Evolutionary conservation across 768 basidiomycete species (phyloP).

Genomic region (Russula earlei): DNA sequence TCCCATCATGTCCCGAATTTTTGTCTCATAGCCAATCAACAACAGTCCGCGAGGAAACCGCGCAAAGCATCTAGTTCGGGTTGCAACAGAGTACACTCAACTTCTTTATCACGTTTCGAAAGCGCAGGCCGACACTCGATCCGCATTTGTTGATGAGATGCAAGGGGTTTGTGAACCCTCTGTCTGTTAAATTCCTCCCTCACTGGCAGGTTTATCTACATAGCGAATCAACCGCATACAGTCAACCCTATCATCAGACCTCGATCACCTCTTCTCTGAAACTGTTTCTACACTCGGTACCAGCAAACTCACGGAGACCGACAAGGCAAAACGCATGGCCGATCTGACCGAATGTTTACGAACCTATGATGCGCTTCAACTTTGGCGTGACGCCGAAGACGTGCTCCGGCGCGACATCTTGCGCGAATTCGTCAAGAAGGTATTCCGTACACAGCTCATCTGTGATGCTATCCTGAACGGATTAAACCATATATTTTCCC

Average conservation of each 20-base stretch:
- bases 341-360: slow-evolving; percentile 73
- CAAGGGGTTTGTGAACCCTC: slow-evolving; percentile 58
- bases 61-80: slow-evolving; percentile 73
- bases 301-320: slow-evolving; percentile 47
- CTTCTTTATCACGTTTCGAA: slow-evolving; percentile 84
- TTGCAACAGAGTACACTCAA: slow-evolving; percentile 88
- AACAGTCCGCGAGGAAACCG: slow-evolving; percentile 49
- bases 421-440: slow-evolving; percentile 69
- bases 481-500: no score
- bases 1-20: slow-evolving; percentile 8
- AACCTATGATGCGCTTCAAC: slow-evolving; percentile 69
- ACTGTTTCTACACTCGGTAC: slow-evolving; percentile 45
- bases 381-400: slow-evolving; percentile 86
- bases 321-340: slow-evolving; percentile 49
- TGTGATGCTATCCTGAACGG: not conserved
- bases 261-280: slow-evolving; percentile 70
- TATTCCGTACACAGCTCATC: slow-evolving; percentile 23
- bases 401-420: slow-evolving; percentile 67
- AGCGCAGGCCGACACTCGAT: slow-evolving; percentile 57
- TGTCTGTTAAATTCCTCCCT: slow-evolving; percentile 9
- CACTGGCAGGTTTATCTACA: slow-evolving; percentile 10
- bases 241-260: slow-evolving; percentile 74
- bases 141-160: slow-evolving; percentile 72
- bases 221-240: slow-evolving; percentile 79
- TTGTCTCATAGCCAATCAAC: not conserved